Evolutionary conservation across 2,329 filamentous ascomycete genomes (phyloP), one percentile per base, ranked within the genome.

Genomic region (Aspergillus ochraceus): DNA sequence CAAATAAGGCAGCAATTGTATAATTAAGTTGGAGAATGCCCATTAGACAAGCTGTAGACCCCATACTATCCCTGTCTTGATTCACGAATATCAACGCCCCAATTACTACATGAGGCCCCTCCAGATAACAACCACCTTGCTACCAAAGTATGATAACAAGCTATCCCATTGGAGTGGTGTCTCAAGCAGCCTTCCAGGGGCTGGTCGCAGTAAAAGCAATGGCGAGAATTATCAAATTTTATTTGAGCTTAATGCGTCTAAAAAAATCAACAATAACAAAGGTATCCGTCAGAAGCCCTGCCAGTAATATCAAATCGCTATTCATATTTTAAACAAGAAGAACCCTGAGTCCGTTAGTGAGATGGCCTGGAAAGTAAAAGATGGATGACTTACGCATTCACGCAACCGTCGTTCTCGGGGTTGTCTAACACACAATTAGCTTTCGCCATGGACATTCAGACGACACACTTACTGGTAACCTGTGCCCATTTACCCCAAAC

Each of bases 401-500:
- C 77, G 73, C 84, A 87, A 36, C 86, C 86, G 68, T 88, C 86
- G 64, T 86, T 86, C 72, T 88, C 86, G 32, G 73, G 73, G 52
- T 70, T 77, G 63, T 74, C 60, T 54, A 42, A 9, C 22, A 4
- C 17, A 10, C 11, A 26, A 24, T 61, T 30, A 61, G 60, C 42
- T 29, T 30, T 14, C 24, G 4, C 22, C 5, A 30, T 2, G 19
- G 17, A n/a, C 14, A 30, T 17, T 45, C 2, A 6, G 22, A 4
- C 32, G 56, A 29, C 11, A 17, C 26, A 52, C 20, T 52, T 66
- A 58, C 68, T 80, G 54, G 76, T 84, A 54, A 91, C 83, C 76
- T 92, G 90, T 8, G 90, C 90, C 79, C 88, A 95, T 66, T 91
- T 84, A 68, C 91, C 92, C 93, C 93, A 97, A 6, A 94, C 91